Evolutionary conservation across 768 basidiomycete species (phyloP).

Genomic region (Boletus huronensis): DNA sequence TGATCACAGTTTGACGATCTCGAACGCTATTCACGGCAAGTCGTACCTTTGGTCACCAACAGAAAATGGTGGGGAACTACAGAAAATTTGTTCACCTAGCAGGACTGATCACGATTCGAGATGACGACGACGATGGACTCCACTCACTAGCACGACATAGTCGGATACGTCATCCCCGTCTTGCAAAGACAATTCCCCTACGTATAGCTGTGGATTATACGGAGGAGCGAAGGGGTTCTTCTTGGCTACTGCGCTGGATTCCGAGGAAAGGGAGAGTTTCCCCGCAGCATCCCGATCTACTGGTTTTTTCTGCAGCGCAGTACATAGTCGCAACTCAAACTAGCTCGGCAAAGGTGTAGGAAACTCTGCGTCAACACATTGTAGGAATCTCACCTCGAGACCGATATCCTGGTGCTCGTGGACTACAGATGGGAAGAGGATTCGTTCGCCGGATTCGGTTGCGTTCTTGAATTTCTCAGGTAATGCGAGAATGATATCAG

Average conservation of each 20-base stretch:
- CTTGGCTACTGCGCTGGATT: slow-evolving; percentile 24
- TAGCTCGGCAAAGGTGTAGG: slow-evolving; percentile 29
- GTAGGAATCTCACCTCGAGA: slow-evolving; percentile 50
- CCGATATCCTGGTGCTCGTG: slow-evolving; percentile 57
- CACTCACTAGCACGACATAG: slow-evolving; percentile 67
- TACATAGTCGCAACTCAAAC: slow-evolving; percentile 87
- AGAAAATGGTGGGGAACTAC: slow-evolving; percentile 84
- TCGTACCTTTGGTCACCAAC: slow-evolving; percentile 77
- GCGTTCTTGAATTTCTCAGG: slow-evolving; percentile 58
- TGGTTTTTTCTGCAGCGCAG: slow-evolving; percentile 80
- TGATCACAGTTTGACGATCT: background rate
- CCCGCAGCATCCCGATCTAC: slow-evolving; percentile 44
- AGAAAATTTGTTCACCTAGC: slow-evolving; percentile 82
- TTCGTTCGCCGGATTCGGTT: slow-evolving; percentile 57
- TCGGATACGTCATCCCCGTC: slow-evolving; percentile 52
- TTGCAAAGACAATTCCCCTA: slow-evolving; percentile 60
- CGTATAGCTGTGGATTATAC: slow-evolving; percentile 68
- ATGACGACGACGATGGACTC: background rate
- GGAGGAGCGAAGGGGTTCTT: slow-evolving; percentile 84
- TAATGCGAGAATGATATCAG: slow-evolving; percentile 54
- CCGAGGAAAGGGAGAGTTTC: slow-evolving; percentile 26
- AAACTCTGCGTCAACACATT: background rate
- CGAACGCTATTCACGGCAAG: background rate
- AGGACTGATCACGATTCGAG: slow-evolving; percentile 1
- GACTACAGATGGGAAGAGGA: slow-evolving; percentile 76